phyloP scores from a whole-genome alignment of 257 asterid species.

The Jacaranda mimosifolia region DNA sequence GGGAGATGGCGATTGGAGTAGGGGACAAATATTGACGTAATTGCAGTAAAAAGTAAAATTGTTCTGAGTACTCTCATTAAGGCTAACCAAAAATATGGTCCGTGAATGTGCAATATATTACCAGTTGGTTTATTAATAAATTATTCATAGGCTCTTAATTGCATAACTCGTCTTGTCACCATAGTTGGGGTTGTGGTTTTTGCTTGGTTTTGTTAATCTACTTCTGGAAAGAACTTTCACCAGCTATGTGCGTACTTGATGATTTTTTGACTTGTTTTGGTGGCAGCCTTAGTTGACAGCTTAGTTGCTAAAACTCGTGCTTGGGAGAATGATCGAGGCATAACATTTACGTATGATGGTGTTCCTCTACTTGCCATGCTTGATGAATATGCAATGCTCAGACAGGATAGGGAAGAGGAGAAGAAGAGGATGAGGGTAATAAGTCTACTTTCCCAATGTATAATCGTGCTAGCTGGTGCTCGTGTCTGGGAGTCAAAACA shows the following conservation, averaged over 20 bases:
- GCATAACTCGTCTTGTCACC: too few relatives aligned
- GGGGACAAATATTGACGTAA: too few relatives aligned
- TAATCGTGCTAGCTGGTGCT: background rate
- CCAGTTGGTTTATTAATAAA: too few relatives aligned
- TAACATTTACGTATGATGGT: constrained; percentile 87
- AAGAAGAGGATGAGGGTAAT: constrained; percentile 91
- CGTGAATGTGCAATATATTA: too few relatives aligned
- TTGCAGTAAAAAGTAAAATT: too few relatives aligned
- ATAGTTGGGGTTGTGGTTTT: background rate
- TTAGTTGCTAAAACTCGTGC: constrained; percentile 86
- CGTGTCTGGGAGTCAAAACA: background rate
- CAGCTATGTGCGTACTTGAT: background rate
- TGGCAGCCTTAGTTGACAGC: constrained; percentile 88
- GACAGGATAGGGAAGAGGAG: constrained; percentile 98
- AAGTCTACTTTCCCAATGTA: constrained; percentile 24
- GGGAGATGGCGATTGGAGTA: too few relatives aligned
- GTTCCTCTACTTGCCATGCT: constrained; percentile 99
- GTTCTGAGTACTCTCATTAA: too few relatives aligned
- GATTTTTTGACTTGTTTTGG: constrained; percentile 30
- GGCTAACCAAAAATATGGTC: too few relatives aligned
- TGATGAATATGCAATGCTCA: constrained; percentile 93
- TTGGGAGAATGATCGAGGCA: constrained; percentile 92
- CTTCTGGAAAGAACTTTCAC: background rate
- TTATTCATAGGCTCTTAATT: too few relatives aligned
- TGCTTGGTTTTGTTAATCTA: background rate